These are phyloP conservation scores for Carex arenaria DNA, from an alignment of 202 grass and related monocot genomes.

Conservation along the genomic window DNA sequence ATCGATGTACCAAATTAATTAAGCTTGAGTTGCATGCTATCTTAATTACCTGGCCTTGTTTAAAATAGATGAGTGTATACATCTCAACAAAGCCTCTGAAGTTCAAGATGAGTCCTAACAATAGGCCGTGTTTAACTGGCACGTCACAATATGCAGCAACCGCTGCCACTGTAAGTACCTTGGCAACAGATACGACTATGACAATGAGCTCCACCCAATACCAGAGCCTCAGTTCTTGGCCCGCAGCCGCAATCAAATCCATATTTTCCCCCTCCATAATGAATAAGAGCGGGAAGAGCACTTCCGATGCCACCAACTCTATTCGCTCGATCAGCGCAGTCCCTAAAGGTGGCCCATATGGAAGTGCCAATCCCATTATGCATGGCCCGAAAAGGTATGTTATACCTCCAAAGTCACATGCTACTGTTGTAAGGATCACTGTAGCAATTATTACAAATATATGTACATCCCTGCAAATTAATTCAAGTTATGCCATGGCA, in stretches of 20 bases:
- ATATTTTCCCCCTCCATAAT: neutral
- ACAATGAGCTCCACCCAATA: neutral
- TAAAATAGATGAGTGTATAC: no score
- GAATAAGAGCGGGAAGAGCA: slow-evolving; percentile 26
- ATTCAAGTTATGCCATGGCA: neutral
- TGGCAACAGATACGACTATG: neutral
- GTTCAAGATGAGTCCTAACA: slow-evolving; percentile 41
- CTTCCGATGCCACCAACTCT: slow-evolving; percentile 15
- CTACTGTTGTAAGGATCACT: neutral
- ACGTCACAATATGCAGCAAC: slow-evolving; percentile 8
- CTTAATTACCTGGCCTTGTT: no score
- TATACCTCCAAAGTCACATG: slow-evolving; percentile 14
- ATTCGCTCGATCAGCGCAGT: slow-evolving; percentile 20
- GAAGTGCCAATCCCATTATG: slow-evolving; percentile 25
- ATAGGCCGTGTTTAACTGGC: neutral
- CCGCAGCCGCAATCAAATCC: neutral
- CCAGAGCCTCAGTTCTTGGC: neutral
- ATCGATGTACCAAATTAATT: no score
- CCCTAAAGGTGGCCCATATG: slow-evolving; percentile 34
- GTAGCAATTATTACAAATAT: slow-evolving; percentile 10
- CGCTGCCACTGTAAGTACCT: neutral
- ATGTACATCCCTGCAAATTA: slow-evolving; percentile 16
- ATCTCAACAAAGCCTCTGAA: slow-evolving; percentile 31
- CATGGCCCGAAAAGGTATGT: slow-evolving; percentile 13
- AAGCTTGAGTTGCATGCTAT: no score